Base-by-base conservation (phyloP, 176 grass and related monocot genomes). In the Cenchrus purpureus region DNA sequence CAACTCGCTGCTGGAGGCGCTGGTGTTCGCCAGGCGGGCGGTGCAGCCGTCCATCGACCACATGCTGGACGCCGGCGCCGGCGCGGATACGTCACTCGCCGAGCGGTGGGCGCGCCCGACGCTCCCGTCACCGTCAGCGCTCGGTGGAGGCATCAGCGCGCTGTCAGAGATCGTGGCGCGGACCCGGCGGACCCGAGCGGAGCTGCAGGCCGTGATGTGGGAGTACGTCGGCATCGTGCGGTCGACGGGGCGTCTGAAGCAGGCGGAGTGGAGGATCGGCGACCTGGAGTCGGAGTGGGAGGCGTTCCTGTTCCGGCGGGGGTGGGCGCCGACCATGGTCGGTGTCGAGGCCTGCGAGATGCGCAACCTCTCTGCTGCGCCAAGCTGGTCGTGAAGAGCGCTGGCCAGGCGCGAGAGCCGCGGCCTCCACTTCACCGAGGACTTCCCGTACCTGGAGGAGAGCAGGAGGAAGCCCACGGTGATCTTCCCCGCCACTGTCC, bases 1-100 rank as follows among this genome's bases (percentile, higher is more conserved):
- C 88, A 98, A 98, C 78, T 98, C 96, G 5, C 81, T 98, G 86
- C 93, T 98, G 13, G 96, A 98, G 90, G 96, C 96, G 7, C 83
- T 98, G 79, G 96, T 98, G 37, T 98, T 98, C 65, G 96, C 93
- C 57, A 83, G 88, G 68, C 79, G 93, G 72, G 91, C 96, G 5
- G 96, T 98, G 65, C 92, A 95, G 56, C 96, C 93, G 31, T 95
- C 96, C 14, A 94, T 95, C 31, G 84, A 95, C 55, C 83, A 91
- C 52, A 94, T 94, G 96, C 40, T 86, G 12, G 83, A 84, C 79
- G 88, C 89, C 6, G 87, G 49, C 55, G 13, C 75, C 7, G 87
- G 54, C 55, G 13, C 78, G 16, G 76, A 83, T 43, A 80, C 67
- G 51, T 71, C 84, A 65, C 87, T 84, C 32, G 83, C 87, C 0